Base-by-base conservation (phyloP, 495 filamentous ascomycete species). In the Aspergillus funiculosus region DNA sequence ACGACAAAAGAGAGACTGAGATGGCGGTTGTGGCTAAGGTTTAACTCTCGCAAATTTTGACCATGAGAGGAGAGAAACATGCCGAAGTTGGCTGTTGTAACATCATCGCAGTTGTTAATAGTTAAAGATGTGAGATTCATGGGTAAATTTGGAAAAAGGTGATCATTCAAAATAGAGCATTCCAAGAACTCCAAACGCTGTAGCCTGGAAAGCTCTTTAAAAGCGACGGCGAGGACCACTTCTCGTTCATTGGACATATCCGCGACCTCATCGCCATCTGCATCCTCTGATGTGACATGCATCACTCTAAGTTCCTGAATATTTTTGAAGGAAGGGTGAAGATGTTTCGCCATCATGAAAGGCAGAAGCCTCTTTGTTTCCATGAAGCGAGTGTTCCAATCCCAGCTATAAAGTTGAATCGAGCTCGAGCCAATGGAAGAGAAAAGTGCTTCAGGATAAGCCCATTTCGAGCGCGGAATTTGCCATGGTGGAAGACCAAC, bases 351-450 rank as follows among this genome's bases (percentile, higher is more conserved):
- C 7, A 66, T 52, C 56, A 89, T 75, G 8, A 70, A 61, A 0
- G 66, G 59, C 8, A 84, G 57, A 28, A 76, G 57, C 21, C 67
- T 51, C n/a, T 59, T 59, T 1, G 69, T 63, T 6, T 76, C 70
- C 48, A 76, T 71, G 34, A 85, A 69, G n/a, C 80, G 75, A 25
- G 76, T 63, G 52, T 85, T 90, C 88, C 89, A 94, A 24, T 79
- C 80, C 85, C 86, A 95, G 41, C 73, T 79, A 22, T 66, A 70
- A 21, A 94, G 75, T 26, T 58, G 58, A 8, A 73, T 61, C 5
- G 68, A 64, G 26, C 57, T 64, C 15, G 66, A 42, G 5, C 66
- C 59, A 22, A 88, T 65, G 1, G 76, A 68, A 0, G 73, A 52
- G 46, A 90, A 81, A 0, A 94, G 53, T 1, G 60, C 47, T 4